Conservation (phyloP, 2,329 filamentous ascomycete genomes). For the Alternaria arborescens region DNA sequence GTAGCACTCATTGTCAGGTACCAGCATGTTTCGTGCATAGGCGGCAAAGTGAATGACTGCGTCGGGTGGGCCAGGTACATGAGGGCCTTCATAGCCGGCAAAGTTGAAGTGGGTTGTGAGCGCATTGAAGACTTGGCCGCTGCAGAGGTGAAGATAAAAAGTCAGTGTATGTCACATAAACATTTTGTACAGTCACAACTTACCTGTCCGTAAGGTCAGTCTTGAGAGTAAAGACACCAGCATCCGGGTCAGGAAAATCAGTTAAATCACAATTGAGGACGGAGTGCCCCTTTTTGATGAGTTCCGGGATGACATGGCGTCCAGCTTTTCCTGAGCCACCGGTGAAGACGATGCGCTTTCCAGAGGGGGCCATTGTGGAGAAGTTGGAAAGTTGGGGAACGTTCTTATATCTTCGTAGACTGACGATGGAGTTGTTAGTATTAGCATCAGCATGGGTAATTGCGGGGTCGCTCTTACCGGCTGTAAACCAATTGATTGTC, state of each 20-base stretch:
- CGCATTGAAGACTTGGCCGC: constrained; percentile 65
- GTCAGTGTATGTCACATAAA: neutral
- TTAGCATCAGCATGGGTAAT: neutral
- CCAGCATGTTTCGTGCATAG: constrained; percentile 66
- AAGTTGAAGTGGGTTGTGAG: constrained; percentile 65
- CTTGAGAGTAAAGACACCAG: constrained; percentile 62
- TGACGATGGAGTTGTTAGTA: neutral
- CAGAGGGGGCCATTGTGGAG: constrained; percentile 34
- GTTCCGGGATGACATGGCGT: constrained; percentile 62
- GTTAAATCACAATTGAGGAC: constrained; percentile 66
- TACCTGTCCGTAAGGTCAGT: constrained; percentile 61
- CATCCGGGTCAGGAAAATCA: constrained; percentile 54
- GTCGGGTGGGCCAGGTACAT: constrained; percentile 60
- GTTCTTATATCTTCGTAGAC: neutral
- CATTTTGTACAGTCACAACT: neutral
- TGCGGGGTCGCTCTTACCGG: constrained; percentile 10
- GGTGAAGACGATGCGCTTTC: constrained; percentile 54
- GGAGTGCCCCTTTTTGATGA: constrained; percentile 60
- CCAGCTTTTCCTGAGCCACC: constrained; percentile 64
- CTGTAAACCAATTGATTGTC: neutral
- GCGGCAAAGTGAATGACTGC: constrained; percentile 70
- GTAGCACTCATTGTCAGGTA: constrained; percentile 69
- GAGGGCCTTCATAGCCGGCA: constrained; percentile 56
- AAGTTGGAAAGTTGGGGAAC: neutral
- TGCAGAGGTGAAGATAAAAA: constrained; percentile 15